Evolutionary conservation across 2,329 filamentous ascomycete genomes (phyloP).

Genomic region (Neonectria punicea): DNA sequence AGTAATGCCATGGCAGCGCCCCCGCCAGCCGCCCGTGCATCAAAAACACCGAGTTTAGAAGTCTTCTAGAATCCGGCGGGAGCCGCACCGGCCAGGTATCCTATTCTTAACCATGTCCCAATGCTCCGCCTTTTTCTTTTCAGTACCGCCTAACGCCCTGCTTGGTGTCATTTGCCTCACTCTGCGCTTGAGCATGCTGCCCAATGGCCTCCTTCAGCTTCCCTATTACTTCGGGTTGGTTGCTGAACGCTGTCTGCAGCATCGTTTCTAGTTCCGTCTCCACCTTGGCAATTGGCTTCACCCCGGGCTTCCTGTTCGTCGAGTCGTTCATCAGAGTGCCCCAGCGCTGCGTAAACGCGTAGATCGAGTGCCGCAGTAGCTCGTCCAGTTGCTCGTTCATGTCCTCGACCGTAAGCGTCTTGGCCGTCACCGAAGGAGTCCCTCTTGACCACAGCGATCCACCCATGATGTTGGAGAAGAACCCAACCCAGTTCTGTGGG

Average conservation of each 20-base stretch:
- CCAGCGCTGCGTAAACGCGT: conserved; percentile 71
- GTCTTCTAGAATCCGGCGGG: conserved; percentile 1
- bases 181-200: conserved; percentile 65
- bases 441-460: conserved; percentile 61
- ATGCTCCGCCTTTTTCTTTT: conserved; percentile 15
- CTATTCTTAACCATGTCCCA: conserved; percentile 1
- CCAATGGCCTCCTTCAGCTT: conserved; percentile 71
- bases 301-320: conserved; percentile 57
- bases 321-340: conserved; percentile 62
- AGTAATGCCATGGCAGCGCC: neutral
- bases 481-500: conserved; percentile 66
- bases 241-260: conserved; percentile 67
- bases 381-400: conserved; percentile 74
- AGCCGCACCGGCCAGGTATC: neutral
- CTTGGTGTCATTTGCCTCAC: conserved; percentile 53
- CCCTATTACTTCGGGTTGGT: conserved; percentile 66
- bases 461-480: conserved; percentile 68
- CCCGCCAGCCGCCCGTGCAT: neutral
- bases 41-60: neutral
- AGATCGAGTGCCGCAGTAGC: conserved; percentile 70
- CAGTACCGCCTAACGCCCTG: conserved; percentile 47
- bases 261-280: conserved; percentile 67
- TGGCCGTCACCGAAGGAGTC: conserved; percentile 49
- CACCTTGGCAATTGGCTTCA: conserved; percentile 62
- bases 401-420: conserved; percentile 61